phyloP scores from a whole-genome alignment of 2,329 filamentous ascomycete species.

The Sclerotinia borealis region DNA sequence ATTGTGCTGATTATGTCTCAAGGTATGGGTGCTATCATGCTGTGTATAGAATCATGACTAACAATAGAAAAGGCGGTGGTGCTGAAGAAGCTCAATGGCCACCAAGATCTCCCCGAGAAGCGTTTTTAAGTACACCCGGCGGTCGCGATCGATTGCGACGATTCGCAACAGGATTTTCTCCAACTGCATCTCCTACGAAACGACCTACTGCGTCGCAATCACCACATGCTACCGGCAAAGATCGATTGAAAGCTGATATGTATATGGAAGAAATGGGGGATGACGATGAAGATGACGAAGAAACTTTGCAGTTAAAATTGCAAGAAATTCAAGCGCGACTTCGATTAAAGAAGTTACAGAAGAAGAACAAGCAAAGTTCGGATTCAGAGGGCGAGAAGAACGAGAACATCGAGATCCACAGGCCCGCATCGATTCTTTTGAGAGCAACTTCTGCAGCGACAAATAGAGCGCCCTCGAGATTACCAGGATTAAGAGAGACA shows the following conservation, averaged over 20 bases:
- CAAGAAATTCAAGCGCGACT: constrained; percentile 84
- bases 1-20: constrained; percentile 7
- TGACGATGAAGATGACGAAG: constrained; percentile 71
- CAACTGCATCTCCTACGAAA: constrained; percentile 61
- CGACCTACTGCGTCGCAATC: constrained; percentile 27
- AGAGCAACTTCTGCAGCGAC: constrained; percentile 26
- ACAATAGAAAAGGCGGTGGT: constrained; percentile 6
- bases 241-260: constrained; percentile 28
- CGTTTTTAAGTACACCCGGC: constrained; percentile 62
- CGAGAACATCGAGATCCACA: constrained; percentile 8
- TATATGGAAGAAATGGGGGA: constrained; percentile 36
- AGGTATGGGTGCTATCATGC: constrained; percentile 8
- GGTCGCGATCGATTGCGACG: constrained; percentile 71
- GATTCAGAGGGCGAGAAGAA: constrained; percentile 24
- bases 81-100: constrained; percentile 46
- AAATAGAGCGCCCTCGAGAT: constrained; percentile 25
- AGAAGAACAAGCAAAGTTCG: constrained; percentile 40
- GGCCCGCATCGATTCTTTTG: constrained; percentile 14
- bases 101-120: constrained; percentile 60
- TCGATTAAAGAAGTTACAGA: constrained; percentile 80
- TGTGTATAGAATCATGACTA: neutral
- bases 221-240: constrained; percentile 17
- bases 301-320: constrained; percentile 78
- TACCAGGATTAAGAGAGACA: constrained; percentile 18
- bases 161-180: constrained; percentile 59